Conservation (phyloP, 352 stramenopile species). For the Salisapilia sapeloensis region DNA sequence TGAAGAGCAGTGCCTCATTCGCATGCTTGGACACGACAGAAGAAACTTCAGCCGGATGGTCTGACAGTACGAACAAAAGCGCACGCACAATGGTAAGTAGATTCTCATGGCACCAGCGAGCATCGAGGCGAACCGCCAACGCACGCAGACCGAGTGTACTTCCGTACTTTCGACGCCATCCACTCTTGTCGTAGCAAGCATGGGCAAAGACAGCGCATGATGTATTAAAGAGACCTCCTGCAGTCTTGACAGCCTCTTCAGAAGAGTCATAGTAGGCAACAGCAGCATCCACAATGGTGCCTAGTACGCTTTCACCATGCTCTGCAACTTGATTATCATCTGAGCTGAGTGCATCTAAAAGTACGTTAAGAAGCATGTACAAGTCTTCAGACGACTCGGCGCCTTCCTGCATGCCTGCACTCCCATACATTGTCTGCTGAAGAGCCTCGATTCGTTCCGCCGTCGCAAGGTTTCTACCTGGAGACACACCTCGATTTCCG, state of each 20-base stretch:
- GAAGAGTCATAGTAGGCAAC: constrained; percentile 15
- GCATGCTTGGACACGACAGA: constrained; percentile 57
- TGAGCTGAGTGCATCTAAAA: constrained; percentile 50
- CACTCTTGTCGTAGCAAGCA: constrained; percentile 74
- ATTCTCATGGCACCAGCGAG: constrained; percentile 77
- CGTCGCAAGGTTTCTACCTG: constrained; percentile 57
- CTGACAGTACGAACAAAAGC: constrained; percentile 76
- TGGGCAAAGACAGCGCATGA: constrained; percentile 73
- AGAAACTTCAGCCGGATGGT: constrained; percentile 73
- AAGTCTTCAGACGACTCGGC: constrained; percentile 32
- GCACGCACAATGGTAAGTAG: constrained; percentile 70
- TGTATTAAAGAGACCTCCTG: constrained; percentile 51
- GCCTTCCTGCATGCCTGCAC: constrained; percentile 29
- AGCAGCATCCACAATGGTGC: constrained; percentile 32
- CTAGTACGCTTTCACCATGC: constrained; percentile 22
- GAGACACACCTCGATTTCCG: constrained; percentile 59
- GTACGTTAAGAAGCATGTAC: constrained; percentile 36
- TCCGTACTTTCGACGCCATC: constrained; percentile 70
- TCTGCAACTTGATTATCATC: constrained; percentile 38
- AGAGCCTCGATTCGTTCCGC: constrained; percentile 66
- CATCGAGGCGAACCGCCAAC: constrained; percentile 41
- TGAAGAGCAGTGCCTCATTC: constrained; percentile 31
- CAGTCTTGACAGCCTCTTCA: constrained; percentile 22
- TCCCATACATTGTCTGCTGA: constrained; percentile 51
- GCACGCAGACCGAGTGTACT: constrained; percentile 47